Base-by-base conservation (phyloP, 345 rosid species). In the Rubroshorea leprosula region DNA sequence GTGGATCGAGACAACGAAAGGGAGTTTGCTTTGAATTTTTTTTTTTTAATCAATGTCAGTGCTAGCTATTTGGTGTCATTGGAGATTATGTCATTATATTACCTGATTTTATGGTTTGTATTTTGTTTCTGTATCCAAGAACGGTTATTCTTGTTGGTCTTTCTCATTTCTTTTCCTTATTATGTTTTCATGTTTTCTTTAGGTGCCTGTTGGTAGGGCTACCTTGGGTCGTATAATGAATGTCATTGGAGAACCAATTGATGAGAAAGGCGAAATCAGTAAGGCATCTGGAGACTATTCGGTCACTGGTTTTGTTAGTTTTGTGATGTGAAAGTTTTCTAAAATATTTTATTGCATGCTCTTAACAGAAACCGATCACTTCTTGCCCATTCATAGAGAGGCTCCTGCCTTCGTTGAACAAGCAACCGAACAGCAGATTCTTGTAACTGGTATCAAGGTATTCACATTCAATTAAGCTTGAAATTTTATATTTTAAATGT, bases 391-490 rank as follows among this genome's bases (percentile, higher is more conserved):
- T 38, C 99, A 93, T 29, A 86, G 97, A 79, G 99, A 93, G 58
- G 97, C 99, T 55, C 99, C 99, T 0, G 58, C 95, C 44, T 85
- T 93, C 7, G 96, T 89, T 55, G 99, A 93, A 43, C 94, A 89
- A 61, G 93, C 99, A 19, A 93, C 97, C 16, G 97, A 88, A 17
- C 99, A 93, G 35, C 79, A 93, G 76, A 83, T 93, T 31, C 96
- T 93, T 23, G 99, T 91, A 13, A 93, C 99, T 72, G 99, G 97
- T 55, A 93, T 93, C 50, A 93, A 93, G 96, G 95, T 84, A 75
- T 24, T n/a, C 21, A 22, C 49, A 54, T 0, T 23, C n/a, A n/a
- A n/a, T n/a, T n/a, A n/a, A 18, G 24, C 29, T 26, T n/a, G 4
- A 19, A 24, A 24, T 25, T 12, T 20, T 19, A 49, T 51, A 0